These are phyloP conservation scores for Microdochium nivale DNA, from an alignment of 2,329 filamentous ascomycete genomes.

Conservation along the genomic window DNA sequence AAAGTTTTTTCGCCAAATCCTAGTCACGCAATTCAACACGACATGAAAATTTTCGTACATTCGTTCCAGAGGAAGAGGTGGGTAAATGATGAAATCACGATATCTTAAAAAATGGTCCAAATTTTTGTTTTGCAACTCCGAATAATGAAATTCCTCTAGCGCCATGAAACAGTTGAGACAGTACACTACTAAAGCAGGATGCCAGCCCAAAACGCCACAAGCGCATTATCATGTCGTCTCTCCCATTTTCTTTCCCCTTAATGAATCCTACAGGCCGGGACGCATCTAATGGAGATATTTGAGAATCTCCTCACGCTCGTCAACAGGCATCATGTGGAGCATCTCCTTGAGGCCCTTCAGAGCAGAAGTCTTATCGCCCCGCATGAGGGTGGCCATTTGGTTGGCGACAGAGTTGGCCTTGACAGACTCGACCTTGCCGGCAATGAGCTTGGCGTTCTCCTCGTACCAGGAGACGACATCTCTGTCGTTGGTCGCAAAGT, in stretches of 20 bases:
- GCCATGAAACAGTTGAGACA: too few species aligned
- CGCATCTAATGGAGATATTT: slow-evolving; percentile 39
- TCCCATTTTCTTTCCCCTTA: background rate
- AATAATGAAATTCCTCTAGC: too few species aligned
- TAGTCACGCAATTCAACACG: too few species aligned
- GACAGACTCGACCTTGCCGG: slow-evolving; percentile 75
- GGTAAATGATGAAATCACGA: too few species aligned
- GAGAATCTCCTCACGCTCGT: slow-evolving; percentile 79
- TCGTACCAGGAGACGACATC: slow-evolving; percentile 93
- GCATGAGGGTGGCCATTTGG: slow-evolving; percentile 36
- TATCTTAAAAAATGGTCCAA: too few species aligned
- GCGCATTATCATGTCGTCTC: background rate
- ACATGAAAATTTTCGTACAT: too few species aligned
- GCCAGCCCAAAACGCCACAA: too few species aligned
- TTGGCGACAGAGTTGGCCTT: slow-evolving; percentile 59
- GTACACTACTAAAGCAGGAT: too few species aligned
- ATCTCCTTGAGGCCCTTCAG: slow-evolving; percentile 83
- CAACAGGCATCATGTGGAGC: slow-evolving; percentile 76
- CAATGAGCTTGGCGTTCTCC: slow-evolving; percentile 76
- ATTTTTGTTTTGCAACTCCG: too few species aligned
- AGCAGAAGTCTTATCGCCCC: slow-evolving; percentile 51
- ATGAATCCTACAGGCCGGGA: background rate
- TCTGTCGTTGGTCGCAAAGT: slow-evolving; percentile 72
- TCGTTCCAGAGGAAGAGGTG: too few species aligned
- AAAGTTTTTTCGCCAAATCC: too few species aligned